Conservation (phyloP, 2,329 filamentous ascomycete species). For the Cadophora malorum region DNA sequence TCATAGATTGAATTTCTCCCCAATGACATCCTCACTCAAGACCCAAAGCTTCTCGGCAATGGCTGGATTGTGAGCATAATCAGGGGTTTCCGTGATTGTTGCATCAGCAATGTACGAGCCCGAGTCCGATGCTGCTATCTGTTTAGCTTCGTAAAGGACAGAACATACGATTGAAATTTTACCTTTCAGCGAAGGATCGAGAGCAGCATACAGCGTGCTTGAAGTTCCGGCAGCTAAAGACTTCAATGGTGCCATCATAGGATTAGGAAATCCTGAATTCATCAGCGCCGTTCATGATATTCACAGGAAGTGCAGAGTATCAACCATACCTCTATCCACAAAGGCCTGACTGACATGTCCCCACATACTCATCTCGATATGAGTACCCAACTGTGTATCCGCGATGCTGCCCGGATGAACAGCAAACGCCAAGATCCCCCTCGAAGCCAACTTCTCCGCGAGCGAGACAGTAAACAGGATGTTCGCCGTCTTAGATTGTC, state of each 20-base stretch:
- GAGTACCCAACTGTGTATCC: background rate
- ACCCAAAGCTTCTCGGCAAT: conserved; percentile 53
- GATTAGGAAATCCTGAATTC: background rate
- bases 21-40: conserved; percentile 53
- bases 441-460: conserved; percentile 38
- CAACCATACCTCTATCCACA: conserved; percentile 12
- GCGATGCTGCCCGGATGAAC: conserved; percentile 40
- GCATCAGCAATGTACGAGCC: conserved; percentile 16
- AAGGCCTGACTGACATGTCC: background rate
- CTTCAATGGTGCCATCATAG: background rate
- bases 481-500: conserved; percentile 47
- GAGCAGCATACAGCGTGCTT: conserved; percentile 12
- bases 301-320: background rate
- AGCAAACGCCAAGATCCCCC: conserved; percentile 40
- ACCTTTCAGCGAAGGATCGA: conserved; percentile 15
- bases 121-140: background rate
- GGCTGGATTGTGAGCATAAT: conserved; percentile 17
- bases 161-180: background rate
- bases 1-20: conserved; percentile 46
- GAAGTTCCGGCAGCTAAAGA: conserved; percentile 16
- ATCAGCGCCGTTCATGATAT: background rate
- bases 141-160: background rate
- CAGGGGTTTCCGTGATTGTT: conserved; percentile 8
- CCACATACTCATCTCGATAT: conserved; percentile 7
- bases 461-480: conserved; percentile 44